phyloP scores from a whole-genome alignment of 192 early-diverging fungal genomes.

The Coemansia sp. region DNA sequence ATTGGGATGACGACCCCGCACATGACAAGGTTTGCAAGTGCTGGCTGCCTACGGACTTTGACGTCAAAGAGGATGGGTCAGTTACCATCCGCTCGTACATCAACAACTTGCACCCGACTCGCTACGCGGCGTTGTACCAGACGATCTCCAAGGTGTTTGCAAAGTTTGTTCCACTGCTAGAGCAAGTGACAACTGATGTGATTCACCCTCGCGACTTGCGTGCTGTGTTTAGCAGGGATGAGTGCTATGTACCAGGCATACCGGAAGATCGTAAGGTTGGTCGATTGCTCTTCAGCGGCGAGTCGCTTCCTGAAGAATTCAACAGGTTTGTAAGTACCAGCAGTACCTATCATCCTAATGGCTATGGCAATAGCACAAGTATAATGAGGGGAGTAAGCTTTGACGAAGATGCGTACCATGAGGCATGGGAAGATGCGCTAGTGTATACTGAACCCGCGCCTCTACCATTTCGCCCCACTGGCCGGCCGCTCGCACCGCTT shows the following conservation, averaged over 20 bases:
- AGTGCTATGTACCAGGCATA: neutral
- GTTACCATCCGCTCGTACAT: constrained; percentile 63
- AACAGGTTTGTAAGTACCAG: neutral
- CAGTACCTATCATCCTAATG: neutral
- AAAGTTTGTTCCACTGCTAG: constrained; percentile 61
- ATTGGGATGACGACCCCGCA: no score
- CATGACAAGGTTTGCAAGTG: neutral
- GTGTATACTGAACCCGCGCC: constrained; percentile 25
- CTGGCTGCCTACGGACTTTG: constrained; percentile 67
- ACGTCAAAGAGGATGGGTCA: constrained; percentile 42
- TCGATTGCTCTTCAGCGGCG: neutral
- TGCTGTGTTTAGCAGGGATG: neutral
- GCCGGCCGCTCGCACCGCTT: constrained; percentile 18
- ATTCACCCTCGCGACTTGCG: neutral
- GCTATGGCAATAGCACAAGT: neutral
- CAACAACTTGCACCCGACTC: constrained; percentile 63
- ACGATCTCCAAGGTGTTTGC: constrained; percentile 52
- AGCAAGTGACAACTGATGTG: constrained; percentile 40
- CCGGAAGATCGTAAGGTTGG: neutral
- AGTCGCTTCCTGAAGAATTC: neutral
- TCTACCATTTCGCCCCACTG: constrained; percentile 32
- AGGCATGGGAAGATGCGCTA: neutral
- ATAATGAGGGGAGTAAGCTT: neutral
- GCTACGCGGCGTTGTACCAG: constrained; percentile 47
- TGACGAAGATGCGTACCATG: constrained; percentile 5